phyloP scores from a whole-genome alignment of 352 stramenopile species.

The Pythium folliculosum region DNA sequence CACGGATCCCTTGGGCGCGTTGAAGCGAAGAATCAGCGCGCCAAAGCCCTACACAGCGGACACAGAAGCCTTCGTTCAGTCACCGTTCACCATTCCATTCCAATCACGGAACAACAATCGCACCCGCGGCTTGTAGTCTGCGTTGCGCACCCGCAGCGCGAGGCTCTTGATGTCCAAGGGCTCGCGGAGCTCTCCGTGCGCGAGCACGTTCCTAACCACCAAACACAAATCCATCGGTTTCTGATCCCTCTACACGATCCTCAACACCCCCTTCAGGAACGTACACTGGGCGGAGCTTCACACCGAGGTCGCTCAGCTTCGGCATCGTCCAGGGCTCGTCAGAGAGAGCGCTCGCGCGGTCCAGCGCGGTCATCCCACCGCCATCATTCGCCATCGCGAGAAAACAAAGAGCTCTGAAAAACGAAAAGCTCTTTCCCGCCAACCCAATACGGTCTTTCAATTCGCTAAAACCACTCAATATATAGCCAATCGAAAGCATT shows the following conservation, averaged over 20 bases:
- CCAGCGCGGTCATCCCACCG: background rate
- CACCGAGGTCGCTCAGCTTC: constrained; percentile 51
- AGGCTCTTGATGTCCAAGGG: constrained; percentile 62
- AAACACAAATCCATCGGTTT: background rate
- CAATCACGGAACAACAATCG: too few relatives aligned
- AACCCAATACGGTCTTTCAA: background rate
- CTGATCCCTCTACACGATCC: background rate
- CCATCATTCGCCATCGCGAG: constrained; percentile 12
- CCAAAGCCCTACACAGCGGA: constrained; percentile 44
- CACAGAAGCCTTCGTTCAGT: background rate
- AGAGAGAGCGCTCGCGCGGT: background rate
- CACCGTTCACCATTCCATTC: too few relatives aligned
- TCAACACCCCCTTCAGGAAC: constrained; percentile 4
- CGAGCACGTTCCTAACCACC: constrained; percentile 60
- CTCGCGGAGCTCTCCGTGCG: constrained; percentile 53
- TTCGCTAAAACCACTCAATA: background rate
- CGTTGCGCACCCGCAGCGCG: constrained; percentile 69
- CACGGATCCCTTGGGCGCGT: constrained; percentile 52
- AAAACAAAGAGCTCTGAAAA: background rate
- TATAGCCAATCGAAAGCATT: background rate
- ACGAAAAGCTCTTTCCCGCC: constrained; percentile 1
- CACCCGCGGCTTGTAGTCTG: constrained; percentile 66
- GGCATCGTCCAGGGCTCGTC: constrained; percentile 39
- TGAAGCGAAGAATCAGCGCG: constrained; percentile 69
- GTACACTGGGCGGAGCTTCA: constrained; percentile 61